A percentile compares a stretch with the other conserved stretches of the same genome.
phyloP scores from a whole-genome alignment of 495 filamentous ascomycete species.

The Cudoniella acicularis region DNA sequence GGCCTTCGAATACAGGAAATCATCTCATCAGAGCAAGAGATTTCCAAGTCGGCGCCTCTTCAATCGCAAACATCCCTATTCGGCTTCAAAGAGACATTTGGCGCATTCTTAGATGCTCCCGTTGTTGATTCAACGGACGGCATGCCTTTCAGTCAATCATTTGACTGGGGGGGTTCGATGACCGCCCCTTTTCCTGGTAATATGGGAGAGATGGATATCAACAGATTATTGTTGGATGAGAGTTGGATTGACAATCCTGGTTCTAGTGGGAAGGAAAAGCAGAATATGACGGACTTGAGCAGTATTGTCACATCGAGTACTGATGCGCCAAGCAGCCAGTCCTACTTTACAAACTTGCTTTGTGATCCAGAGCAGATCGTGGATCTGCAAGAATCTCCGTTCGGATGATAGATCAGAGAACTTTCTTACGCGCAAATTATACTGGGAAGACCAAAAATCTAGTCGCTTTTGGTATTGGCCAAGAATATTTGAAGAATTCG shows the following conservation, averaged over 20 bases:
- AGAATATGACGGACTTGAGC: constrained; percentile 21
- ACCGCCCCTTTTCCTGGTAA: constrained; percentile 22
- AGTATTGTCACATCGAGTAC: constrained; percentile 21
- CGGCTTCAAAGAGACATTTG: constrained; percentile 27
- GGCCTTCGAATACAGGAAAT: constrained; percentile 24
- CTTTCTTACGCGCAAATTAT: too few species aligned
- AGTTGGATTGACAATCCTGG: constrained; percentile 23
- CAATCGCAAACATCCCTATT: constrained; percentile 18
- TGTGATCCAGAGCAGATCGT: constrained; percentile 23
- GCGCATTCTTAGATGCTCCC: constrained; percentile 29
- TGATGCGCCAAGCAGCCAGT: constrained; percentile 11
- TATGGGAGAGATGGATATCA: constrained; percentile 45
- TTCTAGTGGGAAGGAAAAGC: constrained; percentile 16
- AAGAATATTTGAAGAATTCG: too few species aligned
- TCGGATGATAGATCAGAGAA: too few species aligned
- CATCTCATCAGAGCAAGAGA: constrained; percentile 16
- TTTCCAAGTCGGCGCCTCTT: constrained; percentile 2
- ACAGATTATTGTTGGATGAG: constrained; percentile 45
- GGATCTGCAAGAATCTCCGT: constrained; percentile 10
- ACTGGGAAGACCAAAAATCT: too few species aligned
- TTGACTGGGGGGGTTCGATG: constrained; percentile 22
- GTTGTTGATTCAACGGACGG: constrained; percentile 14
- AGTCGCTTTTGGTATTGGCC: too few species aligned
- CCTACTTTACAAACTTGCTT: constrained; percentile 23
- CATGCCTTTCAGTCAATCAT: constrained; percentile 19